These are phyloP conservation scores for Ganoderma leucocontextum DNA, from an alignment of 1,284 basidiomycete genomes.

Conservation along the genomic window DNA sequence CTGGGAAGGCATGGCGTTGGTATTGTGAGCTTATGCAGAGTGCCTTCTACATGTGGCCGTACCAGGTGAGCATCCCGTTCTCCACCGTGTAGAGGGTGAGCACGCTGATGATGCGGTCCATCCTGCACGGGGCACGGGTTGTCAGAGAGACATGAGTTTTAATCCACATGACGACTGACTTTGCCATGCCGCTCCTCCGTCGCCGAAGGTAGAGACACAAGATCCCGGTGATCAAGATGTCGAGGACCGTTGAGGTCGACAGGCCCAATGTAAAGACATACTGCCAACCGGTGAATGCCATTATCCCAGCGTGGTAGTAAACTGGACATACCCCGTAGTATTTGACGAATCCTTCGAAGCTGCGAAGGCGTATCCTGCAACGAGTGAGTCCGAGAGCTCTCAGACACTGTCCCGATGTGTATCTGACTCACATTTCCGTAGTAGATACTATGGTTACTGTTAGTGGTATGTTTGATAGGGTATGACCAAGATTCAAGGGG, in stretches of 20 bases:
- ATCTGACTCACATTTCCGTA: conserved; percentile 42
- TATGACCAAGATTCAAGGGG: background rate
- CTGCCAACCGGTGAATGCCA: conserved; percentile 1
- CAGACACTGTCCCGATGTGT: background rate
- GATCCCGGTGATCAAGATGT: conserved; percentile 23
- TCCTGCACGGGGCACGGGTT: conserved; percentile 13
- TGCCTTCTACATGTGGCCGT: background rate
- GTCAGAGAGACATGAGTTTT: background rate
- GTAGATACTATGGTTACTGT: conserved; percentile 39
- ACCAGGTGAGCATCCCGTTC: conserved; percentile 30
- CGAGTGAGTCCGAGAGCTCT: background rate
- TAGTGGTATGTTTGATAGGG: background rate
- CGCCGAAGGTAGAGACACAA: conserved; percentile 26
- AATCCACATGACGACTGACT: background rate
- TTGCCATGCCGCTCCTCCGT: conserved; percentile 22
- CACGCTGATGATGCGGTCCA: conserved; percentile 21
- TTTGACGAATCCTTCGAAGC: conserved; percentile 41
- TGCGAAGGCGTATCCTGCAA: conserved; percentile 32
- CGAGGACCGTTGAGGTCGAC: conserved; percentile 17
- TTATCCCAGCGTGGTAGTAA: background rate
- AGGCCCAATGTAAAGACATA: conserved; percentile 26
- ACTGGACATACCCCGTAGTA: conserved; percentile 23
- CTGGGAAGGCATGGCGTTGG: background rate
- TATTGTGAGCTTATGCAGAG: background rate
- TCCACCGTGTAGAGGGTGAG: conserved; percentile 25